These are phyloP conservation scores for Hypoxylon sp. DNA, from an alignment of 2,329 filamentous ascomycete genomes.

Conservation along the genomic window DNA sequence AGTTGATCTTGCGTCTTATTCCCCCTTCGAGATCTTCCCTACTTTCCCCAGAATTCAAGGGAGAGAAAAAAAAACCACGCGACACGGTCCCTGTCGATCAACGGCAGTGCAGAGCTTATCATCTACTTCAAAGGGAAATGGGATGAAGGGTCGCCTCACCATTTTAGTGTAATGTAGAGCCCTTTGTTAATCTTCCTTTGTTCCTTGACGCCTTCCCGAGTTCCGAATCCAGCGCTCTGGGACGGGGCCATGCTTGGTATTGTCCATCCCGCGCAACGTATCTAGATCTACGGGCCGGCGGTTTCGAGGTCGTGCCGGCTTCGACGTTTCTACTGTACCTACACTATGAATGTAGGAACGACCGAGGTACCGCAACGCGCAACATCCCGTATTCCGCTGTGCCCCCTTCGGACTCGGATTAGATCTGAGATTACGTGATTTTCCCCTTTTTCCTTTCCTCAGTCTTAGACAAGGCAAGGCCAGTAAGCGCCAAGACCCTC, in stretches of 20 bases:
- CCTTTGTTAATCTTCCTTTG: not conserved
- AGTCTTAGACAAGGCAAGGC: conserved; percentile 37
- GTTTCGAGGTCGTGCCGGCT: conserved; percentile 19
- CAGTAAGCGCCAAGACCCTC: conserved; percentile 39
- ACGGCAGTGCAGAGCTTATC: conserved; percentile 34
- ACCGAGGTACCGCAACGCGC: conserved; percentile 3
- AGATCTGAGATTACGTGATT: conserved; percentile 37
- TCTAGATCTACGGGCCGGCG: conserved; percentile 30
- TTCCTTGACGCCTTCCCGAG: conserved; percentile 21
- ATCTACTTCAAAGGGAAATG: conserved; percentile 39
- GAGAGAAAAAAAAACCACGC: conserved; percentile 21
- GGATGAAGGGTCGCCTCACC: conserved; percentile 6
- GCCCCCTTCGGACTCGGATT: conserved; percentile 14
- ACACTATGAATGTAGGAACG: not conserved
- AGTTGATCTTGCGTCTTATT: conserved; percentile 20
- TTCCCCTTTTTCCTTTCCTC: conserved; percentile 13
- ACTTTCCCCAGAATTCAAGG: conserved; percentile 21
- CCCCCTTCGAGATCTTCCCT: conserved; percentile 29
- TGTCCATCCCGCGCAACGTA: conserved; percentile 2
- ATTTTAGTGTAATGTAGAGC: conserved; percentile 5
- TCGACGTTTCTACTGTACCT: not conserved
- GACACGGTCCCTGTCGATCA: conserved; percentile 36
- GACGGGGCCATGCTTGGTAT: conserved; percentile 8
- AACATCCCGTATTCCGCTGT: not conserved
- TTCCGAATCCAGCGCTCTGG: conserved; percentile 39